Evolutionary conservation across 805 yeast genomes (phyloP).

Genomic region (Wickerhamiella azymoides): DNA sequence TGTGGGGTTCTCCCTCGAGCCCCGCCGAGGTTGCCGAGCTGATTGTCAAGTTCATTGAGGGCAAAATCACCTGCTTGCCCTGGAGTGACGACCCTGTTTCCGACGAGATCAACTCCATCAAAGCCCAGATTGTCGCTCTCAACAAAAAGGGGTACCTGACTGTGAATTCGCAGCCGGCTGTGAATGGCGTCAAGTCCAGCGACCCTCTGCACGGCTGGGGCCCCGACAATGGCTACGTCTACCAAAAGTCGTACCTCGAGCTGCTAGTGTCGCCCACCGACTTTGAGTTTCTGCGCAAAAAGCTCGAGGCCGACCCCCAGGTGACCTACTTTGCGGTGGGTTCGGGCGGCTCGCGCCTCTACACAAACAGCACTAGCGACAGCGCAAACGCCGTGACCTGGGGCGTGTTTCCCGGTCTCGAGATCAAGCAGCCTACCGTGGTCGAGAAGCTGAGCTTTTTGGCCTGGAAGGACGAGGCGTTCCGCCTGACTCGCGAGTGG

Average conservation of each 20-base stretch:
- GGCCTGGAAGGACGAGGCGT: slow-evolving; percentile 97
- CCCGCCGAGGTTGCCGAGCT: slow-evolving; percentile 47
- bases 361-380: slow-evolving; percentile 57
- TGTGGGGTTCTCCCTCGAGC: slow-evolving; percentile 75
- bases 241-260: slow-evolving; percentile 88
- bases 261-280: slow-evolving; percentile 55
- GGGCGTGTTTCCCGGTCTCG: slow-evolving; percentile 96
- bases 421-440: slow-evolving; percentile 88
- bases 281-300: slow-evolving; percentile 32
- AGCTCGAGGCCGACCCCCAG: slow-evolving; percentile 34
- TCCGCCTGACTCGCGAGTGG: slow-evolving; percentile 75
- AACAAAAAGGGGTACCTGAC: slow-evolving; percentile 62
- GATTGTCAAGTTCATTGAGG: slow-evolving; percentile 55
- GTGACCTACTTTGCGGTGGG: slow-evolving; percentile 66
- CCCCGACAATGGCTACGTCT: slow-evolving; percentile 81
- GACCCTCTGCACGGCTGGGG: slow-evolving; percentile 87
- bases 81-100: slow-evolving; percentile 92
- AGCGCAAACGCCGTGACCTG: slow-evolving; percentile 93
- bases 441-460: slow-evolving; percentile 83
- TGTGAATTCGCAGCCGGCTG: slow-evolving; percentile 87
- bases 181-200: slow-evolving; percentile 61
- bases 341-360: slow-evolving; percentile 38
- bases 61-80: slow-evolving; percentile 63
- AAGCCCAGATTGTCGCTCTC: slow-evolving; percentile 43
- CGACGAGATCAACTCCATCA: slow-evolving; percentile 54